phyloP scores from a whole-genome alignment of 2,329 filamentous ascomycete genomes.

The Clonostachys rosea region DNA sequence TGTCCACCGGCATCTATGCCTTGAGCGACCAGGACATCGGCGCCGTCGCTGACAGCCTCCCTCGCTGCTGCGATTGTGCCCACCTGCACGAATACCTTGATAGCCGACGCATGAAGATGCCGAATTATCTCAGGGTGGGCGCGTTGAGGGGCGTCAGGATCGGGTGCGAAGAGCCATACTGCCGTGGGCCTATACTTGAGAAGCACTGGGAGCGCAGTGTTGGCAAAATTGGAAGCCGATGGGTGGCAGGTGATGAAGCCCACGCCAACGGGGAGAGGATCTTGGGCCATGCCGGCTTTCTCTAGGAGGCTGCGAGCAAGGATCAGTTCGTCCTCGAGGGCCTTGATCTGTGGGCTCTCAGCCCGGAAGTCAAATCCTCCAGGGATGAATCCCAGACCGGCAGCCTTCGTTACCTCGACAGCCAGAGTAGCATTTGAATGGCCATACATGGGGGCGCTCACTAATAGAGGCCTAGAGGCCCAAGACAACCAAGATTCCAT shows the following conservation, averaged over 20 bases:
- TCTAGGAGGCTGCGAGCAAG: conserved; percentile 19
- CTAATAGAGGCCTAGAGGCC: no score
- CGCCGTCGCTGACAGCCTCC: conserved; percentile 37
- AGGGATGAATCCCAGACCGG: conserved; percentile 28
- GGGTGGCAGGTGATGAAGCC: conserved; percentile 52
- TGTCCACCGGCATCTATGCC: conserved; percentile 63
- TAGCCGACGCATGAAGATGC: conserved; percentile 17
- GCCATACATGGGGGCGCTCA: conserved; percentile 25
- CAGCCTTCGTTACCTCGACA: conserved; percentile 29
- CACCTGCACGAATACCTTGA: conserved; percentile 56
- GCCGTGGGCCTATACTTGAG: conserved; percentile 48
- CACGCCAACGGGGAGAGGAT: conserved; percentile 52
- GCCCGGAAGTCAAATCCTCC: conserved; percentile 18
- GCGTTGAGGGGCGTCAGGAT: conserved; percentile 30
- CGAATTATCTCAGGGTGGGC: conserved; percentile 26
- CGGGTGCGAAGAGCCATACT: conserved; percentile 64
- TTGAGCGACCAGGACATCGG: conserved; percentile 58
- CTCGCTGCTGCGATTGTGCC: conserved; percentile 53
- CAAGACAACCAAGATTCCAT: no score
- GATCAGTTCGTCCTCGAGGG: conserved; percentile 22
- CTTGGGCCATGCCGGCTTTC: conserved; percentile 12
- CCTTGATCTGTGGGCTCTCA: conserved; percentile 19
- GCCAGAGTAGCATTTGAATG: conserved; percentile 23
- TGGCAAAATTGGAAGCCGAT: conserved; percentile 25
- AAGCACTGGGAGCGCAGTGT: conserved; percentile 45